Evolutionary conservation across 169 alveolate genomes (phyloP).

Genomic region (Plasmodium gallinaceum): DNA sequence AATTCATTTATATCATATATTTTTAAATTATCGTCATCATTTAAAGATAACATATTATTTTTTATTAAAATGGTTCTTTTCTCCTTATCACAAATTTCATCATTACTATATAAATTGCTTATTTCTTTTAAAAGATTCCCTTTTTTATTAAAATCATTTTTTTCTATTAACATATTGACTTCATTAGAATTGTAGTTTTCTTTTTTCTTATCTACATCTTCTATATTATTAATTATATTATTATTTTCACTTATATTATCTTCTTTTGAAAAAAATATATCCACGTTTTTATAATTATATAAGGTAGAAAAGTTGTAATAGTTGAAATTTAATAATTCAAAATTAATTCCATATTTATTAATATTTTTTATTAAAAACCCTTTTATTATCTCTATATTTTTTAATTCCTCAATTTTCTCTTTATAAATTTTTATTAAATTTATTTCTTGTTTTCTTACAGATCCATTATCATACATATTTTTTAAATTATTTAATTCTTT

Average conservation of each 20-base stretch:
- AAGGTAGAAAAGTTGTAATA: slow-evolving; percentile 49
- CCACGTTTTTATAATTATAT: slow-evolving; percentile 27
- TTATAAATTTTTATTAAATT: slow-evolving; percentile 19
- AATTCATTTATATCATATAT: slow-evolving; percentile 7
- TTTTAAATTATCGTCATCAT: neutral
- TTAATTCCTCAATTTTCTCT: slow-evolving; percentile 23
- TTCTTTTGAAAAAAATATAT: neutral
- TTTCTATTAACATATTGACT: neutral
- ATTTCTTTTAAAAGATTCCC: neutral
- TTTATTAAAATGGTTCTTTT: neutral
- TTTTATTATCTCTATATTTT: slow-evolving; percentile 28
- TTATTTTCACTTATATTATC: neutral
- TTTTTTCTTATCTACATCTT: too few species aligned
- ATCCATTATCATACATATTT: slow-evolving; percentile 30
- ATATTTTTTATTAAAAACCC: slow-evolving; percentile 21
- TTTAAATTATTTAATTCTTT: slow-evolving; percentile 17
- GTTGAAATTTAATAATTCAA: slow-evolving; percentile 31
- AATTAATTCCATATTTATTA: slow-evolving; percentile 53
- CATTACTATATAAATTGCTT: neutral
- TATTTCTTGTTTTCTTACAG: slow-evolving; percentile 42
- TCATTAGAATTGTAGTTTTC: too few species aligned
- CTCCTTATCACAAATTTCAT: neutral
- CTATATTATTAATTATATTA: neutral
- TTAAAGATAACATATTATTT: neutral
- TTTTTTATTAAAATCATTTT: neutral